These are phyloP conservation scores for Thelephora aurantiotincta DNA, from an alignment of 768 basidiomycete genomes.

Conservation along the genomic window DNA sequence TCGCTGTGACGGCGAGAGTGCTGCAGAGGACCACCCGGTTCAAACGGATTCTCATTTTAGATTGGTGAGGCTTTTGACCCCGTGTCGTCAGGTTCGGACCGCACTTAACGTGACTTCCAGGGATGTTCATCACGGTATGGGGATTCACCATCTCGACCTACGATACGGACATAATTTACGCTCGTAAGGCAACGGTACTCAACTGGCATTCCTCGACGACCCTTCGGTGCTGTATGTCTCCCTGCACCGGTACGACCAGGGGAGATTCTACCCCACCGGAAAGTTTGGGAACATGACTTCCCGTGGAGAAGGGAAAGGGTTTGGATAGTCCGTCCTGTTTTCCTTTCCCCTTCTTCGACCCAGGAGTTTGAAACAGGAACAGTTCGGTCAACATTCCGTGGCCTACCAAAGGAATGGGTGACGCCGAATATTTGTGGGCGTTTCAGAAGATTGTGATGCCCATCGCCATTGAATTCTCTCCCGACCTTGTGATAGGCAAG, in stretches of 20 bases:
- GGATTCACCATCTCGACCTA: not conserved
- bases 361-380: conserved; percentile 3
- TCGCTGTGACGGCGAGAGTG: conserved; percentile 81
- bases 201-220: conserved; percentile 90
- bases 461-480: conserved; percentile 91
- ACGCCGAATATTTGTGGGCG: conserved; percentile 93
- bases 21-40: conserved; percentile 55
- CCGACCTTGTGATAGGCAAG: conserved; percentile 91
- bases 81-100: not conserved
- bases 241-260: conserved; percentile 87
- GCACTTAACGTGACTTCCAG: conserved; percentile 23
- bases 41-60: conserved; percentile 80
- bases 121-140: conserved; percentile 89
- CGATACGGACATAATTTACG: not conserved
- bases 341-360: conserved; percentile 1
- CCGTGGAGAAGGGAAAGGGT: conserved; percentile 70
- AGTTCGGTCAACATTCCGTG: conserved; percentile 96
- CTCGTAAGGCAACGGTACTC: conserved; percentile 82
- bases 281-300: conserved; percentile 80
- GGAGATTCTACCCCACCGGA: conserved; percentile 85
- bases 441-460: conserved; percentile 96
- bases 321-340: conserved; percentile 58
- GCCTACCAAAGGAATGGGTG: conserved; percentile 78
- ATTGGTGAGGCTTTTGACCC: conserved; percentile 56
- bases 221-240: conserved; percentile 88